These are phyloP conservation scores for Lipomyces yamanashiensis DNA, from an alignment of 805 yeast species.

Conservation along the genomic window DNA sequence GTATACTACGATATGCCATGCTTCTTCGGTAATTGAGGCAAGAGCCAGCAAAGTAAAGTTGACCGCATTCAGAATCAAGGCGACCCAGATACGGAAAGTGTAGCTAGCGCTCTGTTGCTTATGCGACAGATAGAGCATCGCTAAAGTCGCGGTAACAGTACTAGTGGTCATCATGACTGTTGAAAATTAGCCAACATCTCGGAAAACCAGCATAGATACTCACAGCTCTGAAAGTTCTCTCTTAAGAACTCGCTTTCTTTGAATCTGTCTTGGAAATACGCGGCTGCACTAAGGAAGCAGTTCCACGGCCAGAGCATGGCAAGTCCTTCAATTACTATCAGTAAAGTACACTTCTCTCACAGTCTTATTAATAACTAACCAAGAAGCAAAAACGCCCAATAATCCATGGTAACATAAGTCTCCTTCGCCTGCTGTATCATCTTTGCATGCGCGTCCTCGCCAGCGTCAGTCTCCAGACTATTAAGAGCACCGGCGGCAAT, in stretches of 20 bases:
- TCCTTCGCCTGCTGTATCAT: slow-evolving; percentile 18
- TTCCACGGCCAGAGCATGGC: slow-evolving; percentile 92
- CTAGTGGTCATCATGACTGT: slow-evolving; percentile 36
- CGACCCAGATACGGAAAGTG: slow-evolving; percentile 30
- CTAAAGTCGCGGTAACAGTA: slow-evolving; percentile 46
- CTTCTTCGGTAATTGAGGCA: slow-evolving; percentile 29
- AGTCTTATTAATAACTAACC: slow-evolving; percentile 10
- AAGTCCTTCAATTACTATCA: slow-evolving; percentile 1
- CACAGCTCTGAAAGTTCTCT: slow-evolving; percentile 55
- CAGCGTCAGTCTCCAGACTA: slow-evolving; percentile 1
- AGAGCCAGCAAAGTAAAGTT: slow-evolving; percentile 34
- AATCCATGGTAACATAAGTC: slow-evolving; percentile 20
- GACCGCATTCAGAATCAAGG: slow-evolving; percentile 29
- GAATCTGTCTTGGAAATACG: slow-evolving; percentile 72
- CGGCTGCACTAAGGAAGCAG: slow-evolving; percentile 82
- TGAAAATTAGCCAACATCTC: too few relatives aligned
- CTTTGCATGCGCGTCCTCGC: slow-evolving; percentile 8
- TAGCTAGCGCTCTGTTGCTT: slow-evolving; percentile 33
- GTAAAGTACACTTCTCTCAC: neutral
- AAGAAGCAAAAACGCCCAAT: slow-evolving; percentile 23
- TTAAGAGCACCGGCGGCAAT: slow-evolving; percentile 8
- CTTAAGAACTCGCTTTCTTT: slow-evolving; percentile 45
- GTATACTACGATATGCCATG: slow-evolving; percentile 38
- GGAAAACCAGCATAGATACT: slow-evolving; percentile 29
- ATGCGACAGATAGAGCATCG: slow-evolving; percentile 31